phyloP scores from a whole-genome alignment of 1,284 basidiomycete genomes.

The Rhodotorula sp. region DNA sequence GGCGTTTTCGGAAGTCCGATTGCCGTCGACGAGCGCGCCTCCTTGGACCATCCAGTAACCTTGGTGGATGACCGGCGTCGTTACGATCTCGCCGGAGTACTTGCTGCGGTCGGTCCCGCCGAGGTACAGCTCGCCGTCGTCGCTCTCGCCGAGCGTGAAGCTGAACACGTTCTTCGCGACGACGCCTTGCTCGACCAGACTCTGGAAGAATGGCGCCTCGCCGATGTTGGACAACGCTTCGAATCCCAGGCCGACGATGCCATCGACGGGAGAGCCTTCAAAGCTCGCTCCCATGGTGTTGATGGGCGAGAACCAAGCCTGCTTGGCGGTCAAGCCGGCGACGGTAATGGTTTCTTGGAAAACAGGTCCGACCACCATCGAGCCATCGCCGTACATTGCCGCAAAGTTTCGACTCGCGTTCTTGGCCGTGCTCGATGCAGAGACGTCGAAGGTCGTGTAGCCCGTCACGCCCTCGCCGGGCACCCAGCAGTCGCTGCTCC shows the following conservation, averaged over 20 bases:
- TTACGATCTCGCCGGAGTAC: slow-evolving; percentile 4
- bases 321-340: slow-evolving; percentile 47
- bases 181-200: slow-evolving; percentile 46
- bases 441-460: slow-evolving; percentile 43
- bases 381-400: slow-evolving; percentile 60
- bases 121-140: slow-evolving; percentile 57
- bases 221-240: slow-evolving; percentile 41
- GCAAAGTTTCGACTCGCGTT: slow-evolving; percentile 50
- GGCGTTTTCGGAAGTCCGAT: slow-evolving; percentile 29
- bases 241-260: slow-evolving; percentile 49
- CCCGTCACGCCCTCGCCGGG: slow-evolving; percentile 34
- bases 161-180: slow-evolving; percentile 56
- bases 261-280: slow-evolving; percentile 42
- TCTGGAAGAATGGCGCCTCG: slow-evolving; percentile 43
- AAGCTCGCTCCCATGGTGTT: slow-evolving; percentile 41
- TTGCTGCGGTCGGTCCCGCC: slow-evolving; percentile 56
- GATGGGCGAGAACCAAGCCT: slow-evolving; percentile 49
- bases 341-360: slow-evolving; percentile 58
- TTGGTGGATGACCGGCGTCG: slow-evolving; percentile 6
- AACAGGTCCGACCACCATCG: slow-evolving; percentile 57
- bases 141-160: slow-evolving; percentile 55
- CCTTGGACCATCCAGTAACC: slow-evolving; percentile 47
- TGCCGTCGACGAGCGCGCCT: slow-evolving; percentile 16
- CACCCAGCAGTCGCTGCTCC: slow-evolving; percentile 47
- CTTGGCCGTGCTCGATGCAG: slow-evolving; percentile 40